Conservation (phyloP, 345 rosid species). For the Combretum micranthum region DNA sequence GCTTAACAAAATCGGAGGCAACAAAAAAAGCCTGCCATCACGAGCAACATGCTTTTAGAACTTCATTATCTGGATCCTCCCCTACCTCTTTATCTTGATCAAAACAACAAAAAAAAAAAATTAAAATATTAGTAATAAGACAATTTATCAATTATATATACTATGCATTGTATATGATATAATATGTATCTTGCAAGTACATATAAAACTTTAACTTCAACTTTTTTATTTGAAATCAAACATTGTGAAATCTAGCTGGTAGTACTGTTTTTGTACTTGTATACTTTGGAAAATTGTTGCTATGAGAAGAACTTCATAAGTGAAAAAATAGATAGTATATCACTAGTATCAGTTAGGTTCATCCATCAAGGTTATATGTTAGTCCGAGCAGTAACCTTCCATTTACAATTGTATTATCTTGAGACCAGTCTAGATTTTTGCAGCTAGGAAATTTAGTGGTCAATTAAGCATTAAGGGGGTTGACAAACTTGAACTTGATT, state of each 20-base stretch:
- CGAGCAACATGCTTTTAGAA: conserved; percentile 65
- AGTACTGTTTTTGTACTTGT: too few relatives aligned
- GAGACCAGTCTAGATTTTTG: conserved; percentile 60
- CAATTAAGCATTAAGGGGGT: neutral
- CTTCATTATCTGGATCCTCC: conserved; percentile 73
- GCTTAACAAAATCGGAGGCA: too few relatives aligned
- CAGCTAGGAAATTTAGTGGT: neutral
- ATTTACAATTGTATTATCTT: conserved; percentile 76
- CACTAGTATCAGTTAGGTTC: too few relatives aligned
- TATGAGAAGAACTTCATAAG: too few relatives aligned
- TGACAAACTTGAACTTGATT: neutral
- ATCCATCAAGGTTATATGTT: too few relatives aligned
- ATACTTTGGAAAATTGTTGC: too few relatives aligned
- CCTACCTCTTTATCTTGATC: conserved; percentile 92
- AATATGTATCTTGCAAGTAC: too few relatives aligned
- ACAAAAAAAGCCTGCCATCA: conserved; percentile 21
- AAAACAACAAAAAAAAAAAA: conserved; percentile 1
- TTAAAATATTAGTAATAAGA: neutral
- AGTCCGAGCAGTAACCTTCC: conserved; percentile 95
- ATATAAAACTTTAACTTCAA: too few relatives aligned
- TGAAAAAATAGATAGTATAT: too few relatives aligned
- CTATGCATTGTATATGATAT: too few relatives aligned
- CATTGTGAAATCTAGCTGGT: too few relatives aligned
- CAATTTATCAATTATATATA: neutral
- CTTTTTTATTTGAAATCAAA: too few relatives aligned